Conservation (phyloP, 1,139 yeast species). For the Nakaseomyces glabratus region DNA sequence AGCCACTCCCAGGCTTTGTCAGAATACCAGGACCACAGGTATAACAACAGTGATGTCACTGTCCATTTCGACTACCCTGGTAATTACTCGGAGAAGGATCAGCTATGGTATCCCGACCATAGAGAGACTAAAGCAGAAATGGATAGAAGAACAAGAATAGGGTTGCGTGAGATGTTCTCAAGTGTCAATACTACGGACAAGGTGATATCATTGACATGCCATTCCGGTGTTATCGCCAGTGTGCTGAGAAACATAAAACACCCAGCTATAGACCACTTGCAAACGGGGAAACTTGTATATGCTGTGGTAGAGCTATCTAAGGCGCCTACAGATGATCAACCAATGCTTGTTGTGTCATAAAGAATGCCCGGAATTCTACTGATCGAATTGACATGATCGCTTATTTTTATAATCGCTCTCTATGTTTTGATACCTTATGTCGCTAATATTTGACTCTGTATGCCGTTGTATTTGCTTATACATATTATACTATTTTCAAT, state of each 20-base stretch:
- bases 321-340: too few relatives aligned
- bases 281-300: conserved; percentile 57
- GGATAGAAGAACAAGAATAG: conserved; percentile 39
- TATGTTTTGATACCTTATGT: too few relatives aligned
- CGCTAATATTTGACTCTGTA: too few relatives aligned
- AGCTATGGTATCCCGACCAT: conserved; percentile 34
- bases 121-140: conserved; percentile 44
- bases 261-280: conserved; percentile 41
- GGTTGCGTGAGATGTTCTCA: conserved; percentile 32
- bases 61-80: conserved; percentile 38
- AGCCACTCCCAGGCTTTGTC: conserved; percentile 16
- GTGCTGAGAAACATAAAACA: conserved; percentile 45
- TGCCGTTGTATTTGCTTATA: too few relatives aligned
- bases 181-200: conserved; percentile 30
- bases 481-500: too few relatives aligned
- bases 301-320: conserved; percentile 38
- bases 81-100: conserved; percentile 42
- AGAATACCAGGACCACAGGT: conserved; percentile 18
- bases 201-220: conserved; percentile 45
- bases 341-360: too few relatives aligned
- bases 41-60: conserved; percentile 12
- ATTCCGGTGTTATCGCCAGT: conserved; percentile 52
- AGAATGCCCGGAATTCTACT: too few relatives aligned
- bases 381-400: too few relatives aligned
- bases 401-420: too few relatives aligned